These are phyloP conservation scores for Macrophomina phaseolina DNA, from an alignment of 2,329 filamentous ascomycete genomes.

Conservation along the genomic window DNA sequence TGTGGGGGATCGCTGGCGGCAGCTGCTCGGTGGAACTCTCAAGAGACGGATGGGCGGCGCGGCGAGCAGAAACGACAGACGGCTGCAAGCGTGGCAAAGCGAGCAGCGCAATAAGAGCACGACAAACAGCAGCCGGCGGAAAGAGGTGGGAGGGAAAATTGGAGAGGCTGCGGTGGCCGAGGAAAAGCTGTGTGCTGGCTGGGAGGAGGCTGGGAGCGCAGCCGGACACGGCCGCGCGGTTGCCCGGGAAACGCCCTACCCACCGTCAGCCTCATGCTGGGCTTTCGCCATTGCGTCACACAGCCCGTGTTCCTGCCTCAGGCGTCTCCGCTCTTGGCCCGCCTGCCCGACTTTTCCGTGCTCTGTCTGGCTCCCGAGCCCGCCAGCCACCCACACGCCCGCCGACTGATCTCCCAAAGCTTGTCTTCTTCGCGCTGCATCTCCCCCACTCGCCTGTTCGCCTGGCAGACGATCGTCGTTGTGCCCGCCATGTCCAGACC, in stretches of 20 bases:
- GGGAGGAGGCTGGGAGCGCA: conserved; percentile 17
- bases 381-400: not conserved
- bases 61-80: conserved; percentile 11
- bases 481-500: too few relatives aligned
- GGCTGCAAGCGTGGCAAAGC: conserved; percentile 1
- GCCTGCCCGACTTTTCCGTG: not conserved
- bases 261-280: not conserved
- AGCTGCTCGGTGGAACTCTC: conserved; percentile 12
- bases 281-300: too few relatives aligned
- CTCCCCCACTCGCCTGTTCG: not conserved
- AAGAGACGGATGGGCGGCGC: not conserved
- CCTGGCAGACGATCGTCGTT: too few relatives aligned
- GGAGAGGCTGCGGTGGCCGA: conserved; percentile 1
- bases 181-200: not conserved
- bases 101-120: not conserved
- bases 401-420: not conserved
- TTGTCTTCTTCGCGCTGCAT: not conserved
- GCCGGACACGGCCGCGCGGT: not conserved
- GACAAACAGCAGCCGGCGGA: not conserved
- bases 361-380: not conserved
- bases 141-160: not conserved
- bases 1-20: conserved; percentile 23
- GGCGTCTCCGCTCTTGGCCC: not conserved
- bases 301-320: not conserved
- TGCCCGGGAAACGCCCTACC: not conserved